Percentiles rank a stretch among this genome's conserved stretches.
Evolutionary conservation across 2,329 filamentous ascomycete species (phyloP).

Genomic region (Fusarium tanahbumbuense): DNA sequence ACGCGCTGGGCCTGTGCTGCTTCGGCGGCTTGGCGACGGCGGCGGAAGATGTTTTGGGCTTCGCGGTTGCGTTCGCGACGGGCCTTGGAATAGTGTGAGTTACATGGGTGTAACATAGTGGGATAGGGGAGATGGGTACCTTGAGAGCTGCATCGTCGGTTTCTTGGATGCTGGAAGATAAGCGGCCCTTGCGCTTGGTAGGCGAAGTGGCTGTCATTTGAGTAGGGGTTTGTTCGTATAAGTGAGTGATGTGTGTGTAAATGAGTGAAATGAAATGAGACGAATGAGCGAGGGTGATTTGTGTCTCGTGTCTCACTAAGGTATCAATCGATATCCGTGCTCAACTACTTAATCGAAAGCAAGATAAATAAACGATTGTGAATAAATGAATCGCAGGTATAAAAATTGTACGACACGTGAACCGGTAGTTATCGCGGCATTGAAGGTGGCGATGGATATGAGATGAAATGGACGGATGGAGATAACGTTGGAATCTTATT

Average conservation of each 20-base stretch:
- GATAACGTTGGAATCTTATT: conserved; percentile 19
- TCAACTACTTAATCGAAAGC: background rate
- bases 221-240: background rate
- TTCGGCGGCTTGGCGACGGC: conserved; percentile 46
- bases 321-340: no score
- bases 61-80: conserved; percentile 48
- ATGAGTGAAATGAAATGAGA: background rate
- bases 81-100: conserved; percentile 36
- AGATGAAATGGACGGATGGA: conserved; percentile 13
- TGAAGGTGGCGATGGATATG: conserved; percentile 5
- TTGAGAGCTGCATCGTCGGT: conserved; percentile 44
- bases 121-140: conserved; percentile 11
- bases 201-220: conserved; percentile 23
- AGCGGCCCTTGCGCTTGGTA: conserved; percentile 40
- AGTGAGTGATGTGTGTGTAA: background rate
- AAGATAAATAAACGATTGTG: background rate
- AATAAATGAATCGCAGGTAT: background rate
- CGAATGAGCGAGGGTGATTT: background rate
- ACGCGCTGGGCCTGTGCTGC: conserved; percentile 44
- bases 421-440: conserved; percentile 2
- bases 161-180: conserved; percentile 30
- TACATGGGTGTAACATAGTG: background rate
- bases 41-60: conserved; percentile 47
- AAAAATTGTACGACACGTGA: conserved; percentile 2
- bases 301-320: background rate